Percentiles rank a stretch among this genome's conserved stretches.
Evolutionary conservation across 108 stramenopile species (phyloP).

Genomic region (Stephanodiscus minutulus): DNA sequence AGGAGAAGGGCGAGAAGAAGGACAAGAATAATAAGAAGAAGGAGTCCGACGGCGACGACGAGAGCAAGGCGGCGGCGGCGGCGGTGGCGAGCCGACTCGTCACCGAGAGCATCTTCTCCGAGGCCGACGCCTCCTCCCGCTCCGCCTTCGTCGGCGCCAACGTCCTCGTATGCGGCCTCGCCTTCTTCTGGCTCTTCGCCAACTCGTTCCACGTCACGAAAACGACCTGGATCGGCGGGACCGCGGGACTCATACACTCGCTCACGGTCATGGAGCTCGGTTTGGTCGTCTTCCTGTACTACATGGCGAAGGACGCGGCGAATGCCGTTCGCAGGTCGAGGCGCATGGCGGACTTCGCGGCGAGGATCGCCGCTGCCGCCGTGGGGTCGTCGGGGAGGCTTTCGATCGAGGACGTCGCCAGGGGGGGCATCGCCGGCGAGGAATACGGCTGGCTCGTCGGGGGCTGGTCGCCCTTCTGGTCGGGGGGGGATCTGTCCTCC

Average conservation of each 20-base stretch:
- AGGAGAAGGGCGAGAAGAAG: not conserved
- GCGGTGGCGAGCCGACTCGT: slow-evolving; percentile 57
- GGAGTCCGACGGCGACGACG: slow-evolving; percentile 23
- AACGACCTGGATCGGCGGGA: slow-evolving; percentile 80
- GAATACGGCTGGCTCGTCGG: slow-evolving; percentile 46
- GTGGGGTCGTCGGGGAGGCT: slow-evolving; percentile 13
- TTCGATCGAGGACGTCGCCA: slow-evolving; percentile 12
- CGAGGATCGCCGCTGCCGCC: slow-evolving; percentile 25
- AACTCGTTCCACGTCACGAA: slow-evolving; percentile 85
- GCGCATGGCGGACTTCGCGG: slow-evolving; percentile 53
- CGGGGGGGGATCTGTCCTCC: slow-evolving; percentile 18
- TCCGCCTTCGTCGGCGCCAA: slow-evolving; percentile 59
- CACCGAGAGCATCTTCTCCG: slow-evolving; percentile 59
- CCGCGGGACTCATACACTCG: slow-evolving; percentile 79
- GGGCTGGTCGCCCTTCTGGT: slow-evolving; percentile 76
- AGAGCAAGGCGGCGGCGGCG: slow-evolving; percentile 12
- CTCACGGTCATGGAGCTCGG: slow-evolving; percentile 76
- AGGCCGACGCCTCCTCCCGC: slow-evolving; percentile 60
- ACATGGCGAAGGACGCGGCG: slow-evolving; percentile 71
- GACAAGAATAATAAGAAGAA: slow-evolving; percentile 14
- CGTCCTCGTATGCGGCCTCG: slow-evolving; percentile 65
- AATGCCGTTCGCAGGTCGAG: slow-evolving; percentile 42
- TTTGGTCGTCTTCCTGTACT: slow-evolving; percentile 72
- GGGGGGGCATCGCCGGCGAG: slow-evolving; percentile 37
- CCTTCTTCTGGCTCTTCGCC: slow-evolving; percentile 83